Evolutionary conservation across 208 protist genomes (phyloP).

Genomic region (Leishmania mexicana): DNA sequence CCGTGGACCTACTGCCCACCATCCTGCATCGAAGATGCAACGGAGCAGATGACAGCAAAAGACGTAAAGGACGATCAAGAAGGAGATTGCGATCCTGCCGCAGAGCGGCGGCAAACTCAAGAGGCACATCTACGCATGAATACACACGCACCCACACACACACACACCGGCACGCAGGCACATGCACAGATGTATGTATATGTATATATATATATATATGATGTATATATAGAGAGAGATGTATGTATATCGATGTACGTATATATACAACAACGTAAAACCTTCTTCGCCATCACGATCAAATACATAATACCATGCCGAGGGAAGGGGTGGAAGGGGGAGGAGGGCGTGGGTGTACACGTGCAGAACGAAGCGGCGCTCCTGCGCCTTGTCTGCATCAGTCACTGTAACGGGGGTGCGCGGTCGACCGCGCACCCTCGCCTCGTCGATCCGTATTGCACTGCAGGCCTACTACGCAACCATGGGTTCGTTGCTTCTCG

Average conservation of each 20-base stretch:
- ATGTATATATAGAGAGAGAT: too few relatives aligned
- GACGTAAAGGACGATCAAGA: neutral
- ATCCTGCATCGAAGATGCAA: neutral
- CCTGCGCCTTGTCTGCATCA: neutral
- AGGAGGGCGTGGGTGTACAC: neutral
- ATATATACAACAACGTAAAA: neutral
- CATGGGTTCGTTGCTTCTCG: neutral
- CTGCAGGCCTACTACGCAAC: neutral
- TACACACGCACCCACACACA: neutral
- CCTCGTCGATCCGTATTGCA: neutral
- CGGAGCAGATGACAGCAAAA: neutral
- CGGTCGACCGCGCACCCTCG: neutral
- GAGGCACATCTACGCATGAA: neutral
- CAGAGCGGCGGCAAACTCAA: neutral
- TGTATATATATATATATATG: neutral
- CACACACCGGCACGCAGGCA: neutral
- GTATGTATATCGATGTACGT: neutral
- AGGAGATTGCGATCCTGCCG: neutral
- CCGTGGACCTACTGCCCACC: neutral
- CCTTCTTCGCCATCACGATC: neutral
- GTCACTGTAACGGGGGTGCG: neutral
- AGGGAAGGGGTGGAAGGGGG: neutral
- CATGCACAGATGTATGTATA: neutral
- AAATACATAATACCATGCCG: neutral
- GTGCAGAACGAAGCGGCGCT: too few relatives aligned